Base-by-base conservation (phyloP, 2,329 filamentous ascomycete genomes). In the Phyllosticta citribraziliensis region DNA sequence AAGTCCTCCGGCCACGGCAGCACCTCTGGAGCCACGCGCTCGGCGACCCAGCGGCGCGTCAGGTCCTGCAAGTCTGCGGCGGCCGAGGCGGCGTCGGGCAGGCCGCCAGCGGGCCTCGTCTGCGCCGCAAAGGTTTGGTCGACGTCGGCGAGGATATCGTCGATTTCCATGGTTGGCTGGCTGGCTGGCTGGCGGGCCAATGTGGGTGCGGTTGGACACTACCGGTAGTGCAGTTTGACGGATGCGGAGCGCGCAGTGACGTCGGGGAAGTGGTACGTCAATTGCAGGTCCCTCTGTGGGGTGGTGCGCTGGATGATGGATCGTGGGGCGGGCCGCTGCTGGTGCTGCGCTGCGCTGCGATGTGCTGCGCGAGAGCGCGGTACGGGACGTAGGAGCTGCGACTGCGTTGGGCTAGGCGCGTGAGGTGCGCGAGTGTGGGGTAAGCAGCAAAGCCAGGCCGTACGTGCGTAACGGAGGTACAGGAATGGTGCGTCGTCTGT, bases 1-100 rank as follows among this genome's bases (percentile, higher is more conserved):
- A 97, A 79, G 19, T 84, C 83, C 47, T 85, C 84, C 4, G 87
- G 82, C 75, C 85, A 97, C 75, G 86, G 84, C 50, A 97, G 79
- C n/a, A 99, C 80, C 74, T 97, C 92, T 2, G 93, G 91, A 53
- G 91, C 87, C 61, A 88, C 89, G 67, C 94, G 85, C 75, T 99
- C 95, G 52, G 93, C 90, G 53, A 97, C 84, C 93, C 93, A 99
- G 68, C 87, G 88, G 69, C 93, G 88, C 67, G 93, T 97, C 67
- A 99, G 79, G 58, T 89, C 85, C 73, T 97, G 91, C 66, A 97
- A 82, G 75, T 97, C 93, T 69, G 85, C 82, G 52, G 82, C 86
- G 67, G 84, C 82, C 57, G 76, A 75, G 24, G 55, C 58, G 33
- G 50, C 35, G 33, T 40, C 33, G 33, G 11, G 11, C 33, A 40